Base-by-base conservation (phyloP, 352 stramenopile species). In the Phytophthora sojae region DNA sequence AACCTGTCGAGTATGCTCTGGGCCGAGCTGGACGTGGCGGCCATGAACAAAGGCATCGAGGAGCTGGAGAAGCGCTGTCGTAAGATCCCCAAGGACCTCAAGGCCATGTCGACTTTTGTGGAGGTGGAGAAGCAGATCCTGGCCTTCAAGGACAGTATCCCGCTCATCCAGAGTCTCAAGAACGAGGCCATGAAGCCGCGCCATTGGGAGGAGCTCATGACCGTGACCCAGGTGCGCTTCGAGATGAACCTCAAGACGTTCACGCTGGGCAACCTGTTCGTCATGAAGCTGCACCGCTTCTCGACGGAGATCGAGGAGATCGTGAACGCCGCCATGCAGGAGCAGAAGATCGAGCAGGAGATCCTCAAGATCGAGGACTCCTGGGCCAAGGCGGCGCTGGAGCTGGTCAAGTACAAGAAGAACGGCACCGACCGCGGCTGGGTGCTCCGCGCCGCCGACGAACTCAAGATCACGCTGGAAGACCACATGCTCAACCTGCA, bases 261-360 rank as follows among this genome's bases (percentile, higher is more conserved):
- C 51, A 98, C 95, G 4, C 80, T 98, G 0, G 85, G 82, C 2
- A 97, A 97, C 59, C 78, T 98, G 11, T 98, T 98, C 60, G 81
- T 91, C 4, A 98, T 98, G 94, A 90, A 98, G 64, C 76, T 98
- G 2, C 86, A 98, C 59, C 83, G 92, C 3, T 98, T 97, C 57
- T 90, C 85, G 4, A 86, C 62, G 8, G 87, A 97, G 57, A 97
- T 98, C n/a, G 91, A 91, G 8, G 95, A 97, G 50, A 98, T 98
- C 58, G 91, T 98, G 32, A 97, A 97, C 44, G 86, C 93, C 17
- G 93, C 95, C 3, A 96, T 98, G 84, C 92, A 98, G 69, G 95
- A 98, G 76, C 85, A 93, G 61, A 98, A 98, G 64, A 98, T 98
- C 44, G 94, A 98, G 64, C 94, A 97, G 61, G 92, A 98, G 63